Conservation (phyloP, 2,329 filamentous ascomycete genomes). For the Colletotrichum tabaci region DNA sequence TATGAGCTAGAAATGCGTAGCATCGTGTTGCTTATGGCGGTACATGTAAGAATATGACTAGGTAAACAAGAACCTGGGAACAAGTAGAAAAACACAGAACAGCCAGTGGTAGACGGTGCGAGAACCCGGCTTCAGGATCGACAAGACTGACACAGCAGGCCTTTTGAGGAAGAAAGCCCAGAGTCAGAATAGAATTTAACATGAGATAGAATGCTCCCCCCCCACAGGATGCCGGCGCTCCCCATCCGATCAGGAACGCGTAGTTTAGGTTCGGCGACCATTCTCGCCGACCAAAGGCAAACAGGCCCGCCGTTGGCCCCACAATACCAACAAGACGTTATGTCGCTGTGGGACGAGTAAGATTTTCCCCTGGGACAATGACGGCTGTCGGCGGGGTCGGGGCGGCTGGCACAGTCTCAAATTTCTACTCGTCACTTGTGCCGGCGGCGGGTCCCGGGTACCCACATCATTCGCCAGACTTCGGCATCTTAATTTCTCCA, state of each 20-base stretch:
- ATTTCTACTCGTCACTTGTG: neutral
- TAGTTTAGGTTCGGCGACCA: neutral
- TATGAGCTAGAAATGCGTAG: too few relatives aligned
- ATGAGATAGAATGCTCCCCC: neutral
- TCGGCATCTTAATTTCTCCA: neutral
- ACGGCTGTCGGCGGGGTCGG: constrained; percentile 22
- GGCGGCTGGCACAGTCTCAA: neutral
- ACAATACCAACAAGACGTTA: neutral
- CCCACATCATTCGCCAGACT: neutral
- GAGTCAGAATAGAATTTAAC: too few relatives aligned
- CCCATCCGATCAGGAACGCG: too few relatives aligned
- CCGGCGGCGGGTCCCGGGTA: neutral
- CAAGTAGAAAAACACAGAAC: too few relatives aligned
- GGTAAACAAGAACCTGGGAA: too few relatives aligned
- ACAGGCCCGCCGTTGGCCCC: neutral
- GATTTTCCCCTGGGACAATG: neutral
- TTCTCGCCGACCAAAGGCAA: neutral
- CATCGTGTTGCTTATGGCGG: too few relatives aligned
- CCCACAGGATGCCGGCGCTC: too few relatives aligned
- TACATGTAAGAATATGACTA: too few relatives aligned
- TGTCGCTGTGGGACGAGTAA: neutral
- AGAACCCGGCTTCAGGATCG: too few relatives aligned
- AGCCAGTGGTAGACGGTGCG: too few relatives aligned
- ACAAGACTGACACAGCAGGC: too few relatives aligned
- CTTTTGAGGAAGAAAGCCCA: too few relatives aligned